Conservation (phyloP, 306 rosid species). For the Myrica gale region DNA sequence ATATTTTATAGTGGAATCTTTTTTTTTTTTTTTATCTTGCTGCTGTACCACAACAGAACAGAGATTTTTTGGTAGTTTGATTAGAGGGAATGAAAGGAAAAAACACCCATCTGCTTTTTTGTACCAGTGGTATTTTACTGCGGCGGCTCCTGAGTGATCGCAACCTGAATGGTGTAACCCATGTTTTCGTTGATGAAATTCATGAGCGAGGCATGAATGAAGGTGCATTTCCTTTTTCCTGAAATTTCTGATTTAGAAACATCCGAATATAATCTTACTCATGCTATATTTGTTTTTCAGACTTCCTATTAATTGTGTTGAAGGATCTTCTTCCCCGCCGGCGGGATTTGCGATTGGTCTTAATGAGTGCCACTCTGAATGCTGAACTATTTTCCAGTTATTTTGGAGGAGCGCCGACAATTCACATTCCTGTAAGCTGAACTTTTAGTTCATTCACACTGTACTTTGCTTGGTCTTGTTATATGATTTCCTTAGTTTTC, state of each 20-base stretch:
- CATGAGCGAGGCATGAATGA: conserved; percentile 69
- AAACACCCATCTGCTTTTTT: conserved; percentile 58
- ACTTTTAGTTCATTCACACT: conserved; percentile 6
- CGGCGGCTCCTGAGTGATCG: conserved; percentile 59
- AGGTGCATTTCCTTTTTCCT: conserved; percentile 34
- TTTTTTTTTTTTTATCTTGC: conserved; percentile 47
- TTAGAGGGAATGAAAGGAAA: conserved; percentile 61
- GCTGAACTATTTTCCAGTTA: conserved; percentile 57
- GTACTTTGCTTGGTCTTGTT: conserved; percentile 2
- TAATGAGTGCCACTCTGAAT: conserved; percentile 65
- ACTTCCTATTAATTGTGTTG: conserved; percentile 52
- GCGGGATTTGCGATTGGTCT: conserved; percentile 48
- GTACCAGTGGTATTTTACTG: conserved; percentile 62
- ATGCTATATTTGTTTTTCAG: conserved; percentile 28
- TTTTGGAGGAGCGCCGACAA: conserved; percentile 56
- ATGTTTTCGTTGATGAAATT: conserved; percentile 65
- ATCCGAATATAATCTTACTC: not conserved
- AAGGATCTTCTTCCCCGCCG: conserved; percentile 61
- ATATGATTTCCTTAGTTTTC: not conserved
- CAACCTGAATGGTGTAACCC: conserved; percentile 52
- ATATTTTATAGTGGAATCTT: conserved; percentile 36
- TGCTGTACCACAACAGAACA: conserved; percentile 70
- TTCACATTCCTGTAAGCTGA: conserved; percentile 53
- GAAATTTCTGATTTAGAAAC: conserved; percentile 13
- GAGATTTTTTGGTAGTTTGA: conserved; percentile 72